phyloP scores from a whole-genome alignment of 306 rosid genomes.

The Clitoria ternatea region DNA sequence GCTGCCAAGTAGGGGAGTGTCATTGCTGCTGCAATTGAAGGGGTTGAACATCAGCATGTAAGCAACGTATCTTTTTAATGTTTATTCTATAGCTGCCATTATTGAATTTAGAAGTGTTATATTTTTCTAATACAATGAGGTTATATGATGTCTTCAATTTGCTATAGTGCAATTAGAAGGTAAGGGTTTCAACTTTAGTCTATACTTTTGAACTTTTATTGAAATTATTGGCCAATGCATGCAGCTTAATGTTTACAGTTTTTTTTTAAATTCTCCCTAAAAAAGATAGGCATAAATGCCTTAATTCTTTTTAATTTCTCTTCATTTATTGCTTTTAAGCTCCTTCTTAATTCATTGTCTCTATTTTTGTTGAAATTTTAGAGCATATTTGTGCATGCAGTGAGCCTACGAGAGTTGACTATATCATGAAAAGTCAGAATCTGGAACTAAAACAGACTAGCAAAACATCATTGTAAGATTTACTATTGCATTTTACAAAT shows the following conservation, averaged over 20 bases:
- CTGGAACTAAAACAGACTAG: constrained; percentile 69
- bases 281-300: too few species aligned
- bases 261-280: background rate
- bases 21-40: constrained; percentile 91
- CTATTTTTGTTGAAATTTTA: constrained; percentile 11
- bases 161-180: constrained; percentile 99
- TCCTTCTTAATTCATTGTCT: background rate
- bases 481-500: background rate
- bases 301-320: background rate
- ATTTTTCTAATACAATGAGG: constrained; percentile 50
- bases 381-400: constrained; percentile 38
- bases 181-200: constrained; percentile 19
- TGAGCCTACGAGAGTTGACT: constrained; percentile 70
- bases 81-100: constrained; percentile 2
- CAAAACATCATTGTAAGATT: constrained; percentile 72
- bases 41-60: constrained; percentile 80
- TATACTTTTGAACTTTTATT: background rate
- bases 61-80: constrained; percentile 32
- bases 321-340: background rate
- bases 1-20: constrained; percentile 92
- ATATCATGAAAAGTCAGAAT: constrained; percentile 55
- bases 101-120: background rate
- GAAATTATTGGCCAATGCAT: background rate
- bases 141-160: constrained; percentile 87
- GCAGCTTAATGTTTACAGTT: background rate